Percentiles rank a stretch among this genome's conserved stretches.
Evolutionary conservation across 192 early-diverging fungal species (phyloP).

Genomic region (Borealophlyctis nickersoniae): DNA sequence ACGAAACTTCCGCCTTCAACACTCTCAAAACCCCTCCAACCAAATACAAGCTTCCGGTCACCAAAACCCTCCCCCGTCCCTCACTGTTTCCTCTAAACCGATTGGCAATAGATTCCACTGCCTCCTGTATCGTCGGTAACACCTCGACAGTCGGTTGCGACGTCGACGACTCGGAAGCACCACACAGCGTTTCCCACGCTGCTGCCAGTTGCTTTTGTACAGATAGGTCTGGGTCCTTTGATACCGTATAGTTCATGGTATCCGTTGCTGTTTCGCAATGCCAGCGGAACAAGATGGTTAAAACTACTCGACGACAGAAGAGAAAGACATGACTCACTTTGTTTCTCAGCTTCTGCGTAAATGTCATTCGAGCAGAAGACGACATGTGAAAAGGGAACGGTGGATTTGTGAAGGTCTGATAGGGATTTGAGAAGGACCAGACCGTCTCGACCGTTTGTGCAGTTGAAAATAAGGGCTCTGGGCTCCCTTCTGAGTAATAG

Average conservation of each 20-base stretch:
- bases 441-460: conserved; percentile 72
- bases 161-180: conserved; percentile 1
- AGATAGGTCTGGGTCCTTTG: conserved; percentile 52
- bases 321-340: conserved; percentile 5
- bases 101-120: conserved; percentile 52
- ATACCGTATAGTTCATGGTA: conserved; percentile 67
- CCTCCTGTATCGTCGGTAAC: conserved; percentile 18
- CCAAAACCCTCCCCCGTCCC: conserved; percentile 56
- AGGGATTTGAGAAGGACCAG: conserved; percentile 65
- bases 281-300: not conserved
- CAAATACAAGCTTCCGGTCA: conserved; percentile 90
- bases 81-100: conserved; percentile 44
- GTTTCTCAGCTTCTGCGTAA: conserved; percentile 20
- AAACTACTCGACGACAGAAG: not conserved
- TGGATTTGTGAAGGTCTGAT: conserved; percentile 31
- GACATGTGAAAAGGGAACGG: conserved; percentile 55
- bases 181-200: conserved; percentile 50
- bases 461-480: conserved; percentile 79
- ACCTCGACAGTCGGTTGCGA: conserved; percentile 10
- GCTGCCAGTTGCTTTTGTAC: conserved; percentile 61
- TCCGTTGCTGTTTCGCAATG: conserved; percentile 39
- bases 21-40: conserved; percentile 80
- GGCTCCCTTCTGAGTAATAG: not conserved
- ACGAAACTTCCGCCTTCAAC: conserved; percentile 54
- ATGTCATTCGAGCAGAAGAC: conserved; percentile 77